Evolutionary conservation across 768 basidiomycete genomes (phyloP), one percentile per base, ranked within the genome.

Genomic region (Chlorophyllum brunneum): DNA sequence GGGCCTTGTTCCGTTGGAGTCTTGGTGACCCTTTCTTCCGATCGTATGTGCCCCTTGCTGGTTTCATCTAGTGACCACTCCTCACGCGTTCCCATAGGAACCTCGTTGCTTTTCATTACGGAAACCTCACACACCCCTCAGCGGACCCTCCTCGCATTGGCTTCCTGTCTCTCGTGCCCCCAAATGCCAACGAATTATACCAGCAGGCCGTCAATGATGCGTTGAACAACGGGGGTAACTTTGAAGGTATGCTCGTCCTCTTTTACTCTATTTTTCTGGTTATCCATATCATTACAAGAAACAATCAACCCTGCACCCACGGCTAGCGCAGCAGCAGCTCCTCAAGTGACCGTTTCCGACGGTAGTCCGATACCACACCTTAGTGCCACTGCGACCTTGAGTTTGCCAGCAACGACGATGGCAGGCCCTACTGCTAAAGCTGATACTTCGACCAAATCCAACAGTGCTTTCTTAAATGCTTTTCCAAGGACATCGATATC

Each of bases 1-100:
- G 78, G 3, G 67, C 76, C 9, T 58, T 83, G 26, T 87, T 80
- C 60, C 77, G 82, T 42, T 88, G 86, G 86, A 87, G 80, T 67
- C 71, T 88, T 20, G 86, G 86, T 2, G 80, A 78, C 58, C 85
- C 86, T 0, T 88, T 87, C 58, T 64, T 88, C 50, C 84, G 83
- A 62, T 81, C 83, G 86, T 86, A 57, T 46, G 85, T 75, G 5
- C 38, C 22, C 11, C n/a, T 23, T 16, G 4, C 6, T 24, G 4
- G 20, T 36, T 5, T 37, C 46, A 6, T 30, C 22, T 27, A 41
- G 15, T 38, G 18, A 18, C 40, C n/a, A 22, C 37, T 16, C n/a
- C 22, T 27, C 16, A 22, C 33, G 1, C 38, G 38, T 18, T 5
- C 16, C 9, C 10, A 36, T 44, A 85, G 86, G 5, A 82, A 76